Evolutionary conservation across 1,284 basidiomycete genomes (phyloP), one percentile per base, ranked within the genome.

Genomic region (Ceratobasidium sp.): DNA sequence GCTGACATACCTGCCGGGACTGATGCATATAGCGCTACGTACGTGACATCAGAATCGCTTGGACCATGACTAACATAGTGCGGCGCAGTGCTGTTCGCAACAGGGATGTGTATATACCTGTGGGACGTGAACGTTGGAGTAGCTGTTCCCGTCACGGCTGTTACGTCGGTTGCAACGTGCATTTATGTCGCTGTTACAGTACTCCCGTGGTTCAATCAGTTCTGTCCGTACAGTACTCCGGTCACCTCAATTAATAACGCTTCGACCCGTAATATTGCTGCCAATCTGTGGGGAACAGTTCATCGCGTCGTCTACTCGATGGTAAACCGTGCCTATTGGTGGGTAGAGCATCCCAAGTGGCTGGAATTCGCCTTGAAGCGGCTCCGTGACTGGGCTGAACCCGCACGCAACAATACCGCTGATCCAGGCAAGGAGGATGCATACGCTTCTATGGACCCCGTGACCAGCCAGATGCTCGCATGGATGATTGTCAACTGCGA

Each of bases 21-120:
- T 70, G 12, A 57, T 70, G 15, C 68, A 70, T 20, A 17, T 70
- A 13, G 68, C 68, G 9, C 26, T 70, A 2, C n/a, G 68, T 70
- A 59, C 23, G 68, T 70, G 9, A 2, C 33, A 13, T 48, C 15
- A 38, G 20, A 42, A 65, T 42, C 5, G 17, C 59, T 42, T 17
- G 20, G 9, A 48, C 17, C 6, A 44, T 38, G 38, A 44, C 17
- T 44, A 10, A n/a, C 23, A 17, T 28, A 33, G 7, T 5, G 28
- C 23, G 57, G 4, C 66, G 15, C 28, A 68, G 66, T 68, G 4
- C 66, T 68, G 9, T 68, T 68, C 38, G 46, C 66, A 38, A 28
- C 17, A 9, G 66, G 66, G 13, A 26, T 68, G 10, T 68, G 48
- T n/a, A 28, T 68, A 9, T 56, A 56, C 33, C 28, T 68, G 13